Base-by-base conservation (phyloP, 2,329 filamentous ascomycete species). In the Arthrobotrys musiformis region DNA sequence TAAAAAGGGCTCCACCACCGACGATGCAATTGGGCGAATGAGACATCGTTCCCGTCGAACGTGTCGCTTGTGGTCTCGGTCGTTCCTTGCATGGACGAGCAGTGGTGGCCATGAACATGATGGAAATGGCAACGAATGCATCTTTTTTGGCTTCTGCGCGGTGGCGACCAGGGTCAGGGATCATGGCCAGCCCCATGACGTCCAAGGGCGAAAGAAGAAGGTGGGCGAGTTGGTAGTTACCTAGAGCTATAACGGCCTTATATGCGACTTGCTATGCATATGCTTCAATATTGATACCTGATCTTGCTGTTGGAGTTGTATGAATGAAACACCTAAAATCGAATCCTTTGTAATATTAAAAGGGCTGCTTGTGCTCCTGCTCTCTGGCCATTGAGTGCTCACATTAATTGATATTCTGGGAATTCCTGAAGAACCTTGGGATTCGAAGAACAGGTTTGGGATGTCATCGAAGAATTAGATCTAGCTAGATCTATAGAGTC, bases 141-240 rank as follows among this genome's bases (percentile, higher is more conserved):
- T 15, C 13, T 44, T 26, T 58, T 26, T 58, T 58, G 35, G 17
- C 24, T 58, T 62, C 13, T 35, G 24, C 37, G 48, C 3, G 37
- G 26, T 62, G 40, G 40, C 7, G 35, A 56, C 35, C 48, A 19
- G 56, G 58, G 44, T 61, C 50, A 44, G 60, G 58, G 50, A 58
- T 24, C 56, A 24, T 30, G 46, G 24, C 48, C 6, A 26, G 28
- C 64, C 11, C 48, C 37, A 73, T 66, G 69, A 66, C 50, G 60
- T 66, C 35, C 30, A 30, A 52, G 19, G n/a, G 44, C 67, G 7
- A 73, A 67, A 73, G 61, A 61, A 73, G 69, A 66, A 67, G 69
- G 69, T 73, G 69, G 24, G 11, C 40, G 64, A n/a, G 15, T 28
- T 19, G 22, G 24, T 63, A 58, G 68, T 48, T 63, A 72, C 68